A percentile compares a stretch with the other conserved stretches of the same genome.
phyloP scores from a whole-genome alignment of 176 grass and related monocot genomes.

The Miscanthus lutarioriparius region DNA sequence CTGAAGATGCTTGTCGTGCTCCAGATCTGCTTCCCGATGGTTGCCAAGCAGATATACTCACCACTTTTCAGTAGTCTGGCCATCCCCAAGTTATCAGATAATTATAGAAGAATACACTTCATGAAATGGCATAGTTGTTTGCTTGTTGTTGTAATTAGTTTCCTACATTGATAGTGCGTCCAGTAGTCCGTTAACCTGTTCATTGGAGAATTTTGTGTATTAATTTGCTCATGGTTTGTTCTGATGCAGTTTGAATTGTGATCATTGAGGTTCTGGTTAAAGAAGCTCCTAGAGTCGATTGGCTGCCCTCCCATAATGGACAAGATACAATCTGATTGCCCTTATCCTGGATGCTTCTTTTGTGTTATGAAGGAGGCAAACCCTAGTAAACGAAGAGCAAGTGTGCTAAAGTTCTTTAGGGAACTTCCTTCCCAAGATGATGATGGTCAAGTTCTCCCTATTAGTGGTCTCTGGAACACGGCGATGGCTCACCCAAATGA shows the following conservation, averaged over 20 bases:
- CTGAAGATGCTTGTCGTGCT: background rate
- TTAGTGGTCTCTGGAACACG: conserved; percentile 97
- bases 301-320: conserved; percentile 45
- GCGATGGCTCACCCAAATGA: conserved; percentile 98
- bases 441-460: conserved; percentile 95
- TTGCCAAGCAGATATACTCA: background rate
- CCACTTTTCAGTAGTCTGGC: background rate
- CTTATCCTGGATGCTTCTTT: conserved; percentile 98
- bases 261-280: conserved; percentile 17
- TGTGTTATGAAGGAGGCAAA: conserved; percentile 99
- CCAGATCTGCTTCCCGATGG: background rate
- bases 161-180: background rate
- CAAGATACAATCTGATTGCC: conserved; percentile 84
- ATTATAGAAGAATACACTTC: background rate
- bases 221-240: conserved; percentile 11
- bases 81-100: background rate
- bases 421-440: conserved; percentile 94
- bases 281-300: conserved; percentile 6
- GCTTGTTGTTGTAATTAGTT: background rate
- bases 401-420: conserved; percentile 91
- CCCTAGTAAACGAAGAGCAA: conserved; percentile 81
- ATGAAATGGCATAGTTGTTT: conserved; percentile 1
- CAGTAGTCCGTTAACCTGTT: background rate
- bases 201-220: background rate
- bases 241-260: conserved; percentile 41